Conservation (phyloP, 257 asterid genomes). For the Eucommia ulmoides region DNA sequence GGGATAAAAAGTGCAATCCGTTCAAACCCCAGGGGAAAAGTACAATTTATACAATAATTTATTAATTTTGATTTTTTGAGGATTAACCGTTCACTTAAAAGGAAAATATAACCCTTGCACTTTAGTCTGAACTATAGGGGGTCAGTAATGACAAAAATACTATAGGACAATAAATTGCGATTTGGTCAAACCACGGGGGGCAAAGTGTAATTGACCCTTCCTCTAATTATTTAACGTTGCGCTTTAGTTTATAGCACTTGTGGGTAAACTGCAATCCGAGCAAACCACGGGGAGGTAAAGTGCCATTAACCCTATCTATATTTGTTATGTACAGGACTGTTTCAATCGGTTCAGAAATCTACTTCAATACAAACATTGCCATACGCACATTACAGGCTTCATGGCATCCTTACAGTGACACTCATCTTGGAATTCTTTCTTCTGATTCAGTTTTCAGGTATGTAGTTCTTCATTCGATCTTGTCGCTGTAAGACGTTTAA, state of each 20-base stretch:
- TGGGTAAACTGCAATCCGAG: not conserved
- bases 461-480: too few species aligned
- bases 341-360: slow-evolving; percentile 64
- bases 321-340: slow-evolving; percentile 41
- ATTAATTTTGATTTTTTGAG: too few species aligned
- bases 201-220: not conserved
- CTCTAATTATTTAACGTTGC: too few species aligned
- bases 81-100: too few species aligned
- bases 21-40: too few species aligned
- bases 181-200: too few species aligned
- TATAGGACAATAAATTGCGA: too few species aligned
- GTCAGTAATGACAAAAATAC: too few species aligned
- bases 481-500: not conserved
- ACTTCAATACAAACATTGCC: slow-evolving; percentile 42
- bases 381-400: slow-evolving; percentile 58
- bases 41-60: too few species aligned
- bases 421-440: slow-evolving; percentile 81
- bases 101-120: not conserved
- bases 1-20: too few species aligned
- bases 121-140: too few species aligned
- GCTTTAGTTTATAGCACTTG: too few species aligned
- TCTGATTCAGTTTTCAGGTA: slow-evolving; percentile 93
- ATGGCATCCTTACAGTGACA: slow-evolving; percentile 89
- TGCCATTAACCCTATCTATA: slow-evolving; percentile 7
- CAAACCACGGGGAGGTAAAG: slow-evolving; percentile 1